These are phyloP conservation scores for Prinsepia uniflora DNA, from an alignment of 306 rosid genomes.

Conservation along the genomic window DNA sequence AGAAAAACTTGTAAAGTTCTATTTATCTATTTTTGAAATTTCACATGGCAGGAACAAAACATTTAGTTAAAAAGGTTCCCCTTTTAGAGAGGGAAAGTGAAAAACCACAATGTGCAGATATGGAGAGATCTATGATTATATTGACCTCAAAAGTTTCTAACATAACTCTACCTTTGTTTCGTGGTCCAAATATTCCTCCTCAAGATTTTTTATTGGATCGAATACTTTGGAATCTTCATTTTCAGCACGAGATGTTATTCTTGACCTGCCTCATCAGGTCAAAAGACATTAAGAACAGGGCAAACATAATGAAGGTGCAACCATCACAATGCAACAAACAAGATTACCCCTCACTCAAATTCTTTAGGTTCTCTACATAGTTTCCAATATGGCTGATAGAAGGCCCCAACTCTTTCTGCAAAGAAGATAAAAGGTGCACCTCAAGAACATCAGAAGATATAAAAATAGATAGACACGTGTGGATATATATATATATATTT, in stretches of 20 bases:
- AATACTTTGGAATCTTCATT: conserved; percentile 51
- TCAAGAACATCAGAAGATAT: neutral
- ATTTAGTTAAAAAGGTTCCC: neutral
- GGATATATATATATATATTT: neutral
- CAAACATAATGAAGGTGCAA: conserved; percentile 13
- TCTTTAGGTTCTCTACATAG: conserved; percentile 75
- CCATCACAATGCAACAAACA: conserved; percentile 20
- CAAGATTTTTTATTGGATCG: conserved; percentile 78
- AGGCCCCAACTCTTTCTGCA: conserved; percentile 91
- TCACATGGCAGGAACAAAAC: neutral
- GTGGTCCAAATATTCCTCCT: conserved; percentile 80
- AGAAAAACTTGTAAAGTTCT: too few relatives aligned
- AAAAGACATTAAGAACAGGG: conserved; percentile 25
- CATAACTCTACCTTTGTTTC: conserved; percentile 70
- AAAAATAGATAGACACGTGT: neutral
- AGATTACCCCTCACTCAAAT: conserved; percentile 61
- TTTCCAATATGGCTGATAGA: conserved; percentile 56
- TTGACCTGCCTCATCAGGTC: conserved; percentile 50
- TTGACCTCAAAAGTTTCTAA: conserved; percentile 13
- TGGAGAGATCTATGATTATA: neutral
- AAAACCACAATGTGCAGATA: neutral
- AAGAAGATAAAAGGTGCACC: conserved; percentile 23
- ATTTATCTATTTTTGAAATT: neutral
- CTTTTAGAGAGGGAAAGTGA: neutral
- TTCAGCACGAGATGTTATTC: conserved; percentile 36